Conservation (phyloP, 768 basidiomycete genomes). For the Tylopilus intermedius region DNA sequence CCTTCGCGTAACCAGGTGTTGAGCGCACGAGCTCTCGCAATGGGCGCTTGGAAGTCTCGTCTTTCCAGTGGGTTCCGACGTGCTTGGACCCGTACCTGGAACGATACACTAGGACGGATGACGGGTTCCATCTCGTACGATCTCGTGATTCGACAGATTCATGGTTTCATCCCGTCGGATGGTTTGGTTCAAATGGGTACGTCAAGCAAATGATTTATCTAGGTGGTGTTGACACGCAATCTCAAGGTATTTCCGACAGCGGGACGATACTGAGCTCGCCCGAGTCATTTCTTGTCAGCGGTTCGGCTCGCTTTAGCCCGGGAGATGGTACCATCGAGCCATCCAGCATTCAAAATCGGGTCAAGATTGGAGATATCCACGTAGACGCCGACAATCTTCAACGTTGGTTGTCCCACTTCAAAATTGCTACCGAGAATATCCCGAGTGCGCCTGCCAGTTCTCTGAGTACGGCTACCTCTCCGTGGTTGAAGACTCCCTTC, state of each 20-base stretch:
- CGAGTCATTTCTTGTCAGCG: conserved; percentile 39
- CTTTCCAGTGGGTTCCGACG: conserved; percentile 56
- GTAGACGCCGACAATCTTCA: conserved; percentile 42
- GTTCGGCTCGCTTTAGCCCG: conserved; percentile 57
- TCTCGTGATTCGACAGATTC: conserved; percentile 44
- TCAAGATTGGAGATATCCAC: conserved; percentile 44
- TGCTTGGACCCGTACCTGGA: conserved; percentile 66
- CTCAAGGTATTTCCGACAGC: conserved; percentile 22
- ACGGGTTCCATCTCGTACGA: conserved; percentile 52
- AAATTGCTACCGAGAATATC: conserved; percentile 1
- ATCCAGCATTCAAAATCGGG: conserved; percentile 44
- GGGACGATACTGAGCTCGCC: conserved; percentile 43
- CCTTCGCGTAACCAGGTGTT: conserved; percentile 13
- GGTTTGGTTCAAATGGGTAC: conserved; percentile 27
- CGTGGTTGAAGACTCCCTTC: conserved; percentile 29
- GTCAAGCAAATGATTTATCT: conserved; percentile 3
- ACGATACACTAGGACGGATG: conserved; percentile 62
- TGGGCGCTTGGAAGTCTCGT: conserved; percentile 62
- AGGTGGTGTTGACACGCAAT: background rate
- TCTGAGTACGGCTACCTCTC: conserved; percentile 13
- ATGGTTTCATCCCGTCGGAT: conserved; percentile 36
- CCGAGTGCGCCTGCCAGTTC: background rate
- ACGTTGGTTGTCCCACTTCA: conserved; percentile 13
- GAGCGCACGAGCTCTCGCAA: conserved; percentile 37
- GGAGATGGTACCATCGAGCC: conserved; percentile 49